phyloP scores from a whole-genome alignment of 1,284 basidiomycete species.

The Cerrena zonata region DNA sequence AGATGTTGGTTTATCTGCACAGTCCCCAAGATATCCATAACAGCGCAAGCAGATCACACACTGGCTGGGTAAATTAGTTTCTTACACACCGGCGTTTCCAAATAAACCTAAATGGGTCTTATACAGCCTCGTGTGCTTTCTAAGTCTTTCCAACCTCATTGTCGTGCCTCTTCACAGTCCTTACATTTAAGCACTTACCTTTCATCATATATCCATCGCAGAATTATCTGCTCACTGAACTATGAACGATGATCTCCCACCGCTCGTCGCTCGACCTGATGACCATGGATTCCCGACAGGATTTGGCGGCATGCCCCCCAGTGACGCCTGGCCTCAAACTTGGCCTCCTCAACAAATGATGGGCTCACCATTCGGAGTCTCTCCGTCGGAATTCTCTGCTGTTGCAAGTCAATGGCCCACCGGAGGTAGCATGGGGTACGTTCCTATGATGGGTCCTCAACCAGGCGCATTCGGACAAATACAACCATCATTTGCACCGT shows the following conservation, averaged over 20 bases:
- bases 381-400: background rate
- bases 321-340: background rate
- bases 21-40: no score
- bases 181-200: background rate
- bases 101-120: background rate
- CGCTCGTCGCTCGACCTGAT: conserved; percentile 9
- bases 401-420: background rate
- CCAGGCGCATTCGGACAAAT: background rate
- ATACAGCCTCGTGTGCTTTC: background rate
- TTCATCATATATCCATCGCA: background rate
- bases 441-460: background rate
- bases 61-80: no score
- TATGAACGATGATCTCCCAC: conserved; percentile 11
- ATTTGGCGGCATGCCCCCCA: background rate
- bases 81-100: background rate
- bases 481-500: background rate
- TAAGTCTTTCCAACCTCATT: background rate
- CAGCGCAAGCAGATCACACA: no score
- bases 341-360: background rate
- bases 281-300: background rate
- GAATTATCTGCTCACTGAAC: background rate
- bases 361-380: background rate
- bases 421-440: background rate
- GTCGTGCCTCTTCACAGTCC: no score
- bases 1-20: no score